Evolutionary conservation across 2,329 filamentous ascomycete species (phyloP), one percentile per base, ranked within the genome.

Genomic region (Huntiella decipiens): DNA sequence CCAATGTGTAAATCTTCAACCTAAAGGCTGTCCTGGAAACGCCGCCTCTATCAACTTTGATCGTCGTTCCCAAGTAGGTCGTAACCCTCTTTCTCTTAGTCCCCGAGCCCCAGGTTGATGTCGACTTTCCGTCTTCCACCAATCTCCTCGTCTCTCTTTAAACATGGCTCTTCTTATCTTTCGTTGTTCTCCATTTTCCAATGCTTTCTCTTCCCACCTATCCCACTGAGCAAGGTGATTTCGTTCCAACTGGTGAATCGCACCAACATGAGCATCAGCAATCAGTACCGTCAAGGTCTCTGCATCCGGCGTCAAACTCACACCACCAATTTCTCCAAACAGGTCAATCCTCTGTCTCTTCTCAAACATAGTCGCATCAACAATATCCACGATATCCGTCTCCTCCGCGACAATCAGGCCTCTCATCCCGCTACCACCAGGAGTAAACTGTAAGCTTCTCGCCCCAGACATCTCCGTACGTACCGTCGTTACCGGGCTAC

Each of bases 361-460:
- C 16, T 65, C 59, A 54, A 77, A 82, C 0, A 66, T 75, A 54
- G 71, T 65, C 0, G 74, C 78, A 52, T 86, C 76, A 53, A 86
- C 77, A 39, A 87, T 64, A 56, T 71, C 77, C 55, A 88, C 61
- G 48, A 73, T 73, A 56, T 88, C 82, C 32, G 82, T 79, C 56
- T 82, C 79, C 58, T 88, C 83, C 2, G 79, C 81, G 2, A 77
- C 77, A 8, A 84, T 69, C 10, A 88, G 66, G 1, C 83, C 67
- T 3, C 71, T 69, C 52, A 69, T 71, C 2, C 80, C 80, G 43
- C 74, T 74, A 13, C 81, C 81, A 2, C 74, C 59, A 0, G 82
- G 80, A 1, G 80, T 83, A 60, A 87, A 88, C 34, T 71, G 71
- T 37, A 88, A 60, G 44, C 71, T 77, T 16, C 82, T 71, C 0